These are phyloP conservation scores for Inonotus hispidus DNA, from an alignment of 1,284 basidiomycete species.

Conservation along the genomic window DNA sequence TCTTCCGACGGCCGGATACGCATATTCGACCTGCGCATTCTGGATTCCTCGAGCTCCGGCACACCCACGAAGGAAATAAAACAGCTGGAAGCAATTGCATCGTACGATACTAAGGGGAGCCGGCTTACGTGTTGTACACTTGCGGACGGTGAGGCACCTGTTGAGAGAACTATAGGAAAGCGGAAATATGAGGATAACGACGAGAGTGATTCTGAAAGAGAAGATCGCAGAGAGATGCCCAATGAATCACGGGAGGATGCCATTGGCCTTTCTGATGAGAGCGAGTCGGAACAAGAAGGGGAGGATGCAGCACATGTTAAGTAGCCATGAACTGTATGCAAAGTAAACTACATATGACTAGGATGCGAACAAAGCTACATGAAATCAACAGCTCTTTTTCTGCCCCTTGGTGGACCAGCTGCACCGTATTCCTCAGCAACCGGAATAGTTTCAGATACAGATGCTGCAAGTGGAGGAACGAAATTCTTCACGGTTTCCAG, in stretches of 20 bases:
- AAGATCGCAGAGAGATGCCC: slow-evolving; percentile 24
- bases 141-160: slow-evolving; percentile 48
- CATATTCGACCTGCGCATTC: slow-evolving; percentile 63
- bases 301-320: slow-evolving; percentile 20
- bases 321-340: background rate
- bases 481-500: slow-evolving; percentile 36
- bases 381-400: slow-evolving; percentile 25
- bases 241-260: slow-evolving; percentile 23
- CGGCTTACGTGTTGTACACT: slow-evolving; percentile 76
- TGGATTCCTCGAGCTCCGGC: slow-evolving; percentile 29
- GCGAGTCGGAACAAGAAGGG: background rate
- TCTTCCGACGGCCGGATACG: slow-evolving; percentile 84
- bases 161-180: slow-evolving; percentile 28
- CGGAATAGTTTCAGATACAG: background rate
- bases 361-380: slow-evolving; percentile 14
- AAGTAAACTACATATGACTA: background rate
- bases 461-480: background rate
- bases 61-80: slow-evolving; percentile 23
- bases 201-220: slow-evolving; percentile 24
- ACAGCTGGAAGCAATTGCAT: slow-evolving; percentile 51
- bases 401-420: slow-evolving; percentile 26
- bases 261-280: slow-evolving; percentile 2
- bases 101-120: slow-evolving; percentile 81
- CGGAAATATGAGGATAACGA: slow-evolving; percentile 34
- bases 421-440: slow-evolving; percentile 20